Conservation (phyloP, 192 early-diverging fungal genomes). For the Martensiomyces pterosporus region DNA sequence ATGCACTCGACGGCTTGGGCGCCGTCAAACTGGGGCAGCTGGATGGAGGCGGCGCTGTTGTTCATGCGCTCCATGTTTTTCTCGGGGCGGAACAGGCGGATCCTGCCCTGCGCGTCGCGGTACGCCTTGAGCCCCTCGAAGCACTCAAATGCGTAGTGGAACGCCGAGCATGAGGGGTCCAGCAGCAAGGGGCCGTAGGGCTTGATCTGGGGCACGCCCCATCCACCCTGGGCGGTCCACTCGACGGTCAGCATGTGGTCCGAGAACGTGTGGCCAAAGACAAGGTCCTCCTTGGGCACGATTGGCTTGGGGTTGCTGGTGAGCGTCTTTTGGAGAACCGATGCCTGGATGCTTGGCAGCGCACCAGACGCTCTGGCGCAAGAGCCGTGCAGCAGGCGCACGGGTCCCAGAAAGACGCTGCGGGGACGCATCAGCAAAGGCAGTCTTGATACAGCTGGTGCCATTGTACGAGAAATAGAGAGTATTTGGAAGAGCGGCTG, state of each 20-base stretch:
- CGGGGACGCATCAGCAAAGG: too few relatives aligned
- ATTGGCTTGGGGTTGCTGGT: slow-evolving; percentile 53
- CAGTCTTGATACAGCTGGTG: too few relatives aligned
- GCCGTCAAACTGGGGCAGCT: slow-evolving; percentile 78
- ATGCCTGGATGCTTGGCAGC: not conserved
- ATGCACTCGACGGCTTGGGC: slow-evolving; percentile 84
- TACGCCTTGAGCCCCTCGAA: slow-evolving; percentile 94
- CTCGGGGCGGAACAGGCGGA: slow-evolving; percentile 93
- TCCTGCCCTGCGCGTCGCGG: slow-evolving; percentile 82
- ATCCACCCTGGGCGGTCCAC: slow-evolving; percentile 68
- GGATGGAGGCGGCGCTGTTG: slow-evolving; percentile 65
- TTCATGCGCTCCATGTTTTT: slow-evolving; percentile 95
- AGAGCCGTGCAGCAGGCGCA: too few relatives aligned
- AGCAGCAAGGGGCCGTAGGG: slow-evolving; percentile 76
- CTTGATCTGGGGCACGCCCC: slow-evolving; percentile 71
- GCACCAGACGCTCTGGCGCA: too few relatives aligned
- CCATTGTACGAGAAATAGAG: too few relatives aligned
- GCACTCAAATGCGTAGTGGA: slow-evolving; percentile 93
- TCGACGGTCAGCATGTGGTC: slow-evolving; percentile 91
- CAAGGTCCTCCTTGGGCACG: slow-evolving; percentile 60
- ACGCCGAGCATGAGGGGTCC: slow-evolving; percentile 80
- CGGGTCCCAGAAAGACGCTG: too few relatives aligned
- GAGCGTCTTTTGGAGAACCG: slow-evolving; percentile 9
- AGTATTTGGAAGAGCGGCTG: too few relatives aligned
- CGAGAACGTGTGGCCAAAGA: slow-evolving; percentile 86